Evolutionary conservation across 768 basidiomycete species (phyloP).

Genomic region (Lactifluus volemus): DNA sequence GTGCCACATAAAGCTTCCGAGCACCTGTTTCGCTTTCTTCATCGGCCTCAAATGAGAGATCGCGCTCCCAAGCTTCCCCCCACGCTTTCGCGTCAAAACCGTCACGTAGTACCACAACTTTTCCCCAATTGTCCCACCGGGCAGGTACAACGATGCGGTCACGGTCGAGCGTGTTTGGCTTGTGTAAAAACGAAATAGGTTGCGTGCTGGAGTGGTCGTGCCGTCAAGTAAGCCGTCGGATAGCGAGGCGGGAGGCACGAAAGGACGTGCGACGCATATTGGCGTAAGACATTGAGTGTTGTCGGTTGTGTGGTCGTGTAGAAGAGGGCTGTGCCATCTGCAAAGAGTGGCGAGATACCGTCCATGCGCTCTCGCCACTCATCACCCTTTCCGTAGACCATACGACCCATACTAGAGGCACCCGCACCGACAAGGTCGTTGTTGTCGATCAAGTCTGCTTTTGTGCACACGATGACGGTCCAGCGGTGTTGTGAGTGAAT

Average conservation of each 20-base stretch:
- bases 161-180: conserved; percentile 88
- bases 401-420: conserved; percentile 74
- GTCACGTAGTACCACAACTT: conserved; percentile 83
- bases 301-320: conserved; percentile 80
- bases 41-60: conserved; percentile 37
- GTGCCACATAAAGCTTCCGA: conserved; percentile 52
- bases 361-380: conserved; percentile 96
- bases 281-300: conserved; percentile 66
- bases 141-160: conserved; percentile 88
- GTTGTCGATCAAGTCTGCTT: conserved; percentile 85
- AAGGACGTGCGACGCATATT: conserved; percentile 76
- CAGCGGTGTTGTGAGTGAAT: conserved; percentile 77
- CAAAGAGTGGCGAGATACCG: conserved; percentile 58
- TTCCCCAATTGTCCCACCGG: conserved; percentile 98
- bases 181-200: conserved; percentile 76
- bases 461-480: conserved; percentile 89
- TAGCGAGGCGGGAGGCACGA: conserved; percentile 60
- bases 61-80: conserved; percentile 74
- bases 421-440: conserved; percentile 62
- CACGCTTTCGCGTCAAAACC: conserved; percentile 79
- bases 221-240: conserved; percentile 26
- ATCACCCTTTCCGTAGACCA: conserved; percentile 86
- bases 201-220: conserved; percentile 47
- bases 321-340: conserved; percentile 88
- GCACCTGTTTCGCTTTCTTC: conserved; percentile 42